phyloP scores from a whole-genome alignment of 257 asterid genomes.

The Echium plantagineum region DNA sequence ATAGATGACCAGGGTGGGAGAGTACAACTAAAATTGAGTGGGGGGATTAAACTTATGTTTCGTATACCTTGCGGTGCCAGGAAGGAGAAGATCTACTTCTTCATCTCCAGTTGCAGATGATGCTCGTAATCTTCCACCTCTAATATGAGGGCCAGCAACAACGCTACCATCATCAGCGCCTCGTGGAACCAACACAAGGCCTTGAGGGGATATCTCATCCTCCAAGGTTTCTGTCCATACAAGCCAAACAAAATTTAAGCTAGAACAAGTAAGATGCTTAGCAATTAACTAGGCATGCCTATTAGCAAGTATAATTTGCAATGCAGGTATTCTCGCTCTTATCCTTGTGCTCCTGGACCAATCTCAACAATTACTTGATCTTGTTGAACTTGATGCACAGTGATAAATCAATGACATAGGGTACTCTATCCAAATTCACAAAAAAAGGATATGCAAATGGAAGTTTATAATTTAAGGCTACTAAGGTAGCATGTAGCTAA shows the following conservation, averaged over 20 bases:
- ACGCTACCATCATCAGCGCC: conserved; percentile 50
- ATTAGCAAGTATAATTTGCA: background rate
- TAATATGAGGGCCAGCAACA: conserved; percentile 73
- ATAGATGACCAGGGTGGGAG: too few relatives aligned
- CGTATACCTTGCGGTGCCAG: conserved; percentile 90
- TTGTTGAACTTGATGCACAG: too few relatives aligned
- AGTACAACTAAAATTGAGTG: too few relatives aligned
- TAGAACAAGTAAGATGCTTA: background rate
- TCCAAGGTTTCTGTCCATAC: conserved; percentile 51
- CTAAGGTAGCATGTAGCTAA: too few relatives aligned
- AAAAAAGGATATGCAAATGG: too few relatives aligned
- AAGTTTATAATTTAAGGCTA: too few relatives aligned
- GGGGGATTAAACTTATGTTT: background rate
- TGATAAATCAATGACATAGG: too few relatives aligned
- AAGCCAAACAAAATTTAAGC: conserved; percentile 8
- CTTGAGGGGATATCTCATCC: conserved; percentile 85
- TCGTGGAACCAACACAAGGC: conserved; percentile 88
- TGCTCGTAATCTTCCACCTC: conserved; percentile 84
- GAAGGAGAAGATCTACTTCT: conserved; percentile 97
- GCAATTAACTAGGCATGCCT: background rate
- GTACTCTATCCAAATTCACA: too few relatives aligned
- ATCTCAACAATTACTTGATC: too few relatives aligned
- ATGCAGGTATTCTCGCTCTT: too few relatives aligned
- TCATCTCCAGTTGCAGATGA: conserved; percentile 83
- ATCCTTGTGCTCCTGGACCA: too few relatives aligned